These are phyloP conservation scores for Mucor ambiguus DNA, from an alignment of 371 early-diverging fungal species.

Conservation along the genomic window DNA sequence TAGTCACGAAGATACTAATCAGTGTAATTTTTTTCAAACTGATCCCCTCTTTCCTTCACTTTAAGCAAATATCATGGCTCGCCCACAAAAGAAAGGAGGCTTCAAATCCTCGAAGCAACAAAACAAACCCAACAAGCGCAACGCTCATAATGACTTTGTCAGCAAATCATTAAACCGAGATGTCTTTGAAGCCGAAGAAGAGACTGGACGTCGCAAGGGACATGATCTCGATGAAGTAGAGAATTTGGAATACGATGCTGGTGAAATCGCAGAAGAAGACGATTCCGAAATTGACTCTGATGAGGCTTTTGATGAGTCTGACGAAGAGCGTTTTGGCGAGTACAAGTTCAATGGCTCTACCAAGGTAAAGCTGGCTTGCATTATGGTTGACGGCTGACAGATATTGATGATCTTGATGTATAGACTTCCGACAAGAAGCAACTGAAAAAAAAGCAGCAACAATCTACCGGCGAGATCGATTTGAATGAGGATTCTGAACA, in stretches of 20 bases:
- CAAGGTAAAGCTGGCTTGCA: constrained; percentile 11
- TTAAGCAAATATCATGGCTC: constrained; percentile 17
- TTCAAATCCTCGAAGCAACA: not conserved
- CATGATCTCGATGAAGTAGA: constrained; percentile 75
- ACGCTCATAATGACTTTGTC: not conserved
- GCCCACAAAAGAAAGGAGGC: constrained; percentile 21
- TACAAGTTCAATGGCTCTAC: constrained; percentile 59
- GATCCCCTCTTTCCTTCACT: not conserved
- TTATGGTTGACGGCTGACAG: not conserved
- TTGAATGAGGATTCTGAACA: constrained; percentile 56
- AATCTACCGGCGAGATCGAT: constrained; percentile 41
- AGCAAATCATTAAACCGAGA: constrained; percentile 21
- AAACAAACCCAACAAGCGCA: not conserved
- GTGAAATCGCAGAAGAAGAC: constrained; percentile 78
- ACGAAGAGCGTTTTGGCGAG: constrained; percentile 80
- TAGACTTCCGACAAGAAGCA: constrained; percentile 32
- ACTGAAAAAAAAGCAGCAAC: constrained; percentile 33
- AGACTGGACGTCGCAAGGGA: constrained; percentile 57
- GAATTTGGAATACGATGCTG: constrained; percentile 74
- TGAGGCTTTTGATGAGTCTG: constrained; percentile 85
- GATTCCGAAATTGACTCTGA: constrained; percentile 94
- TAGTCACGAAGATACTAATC: not conserved
- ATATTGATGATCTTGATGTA: not conserved
- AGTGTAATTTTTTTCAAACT: constrained; percentile 4
- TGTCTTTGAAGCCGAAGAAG: constrained; percentile 63